phyloP scores from a whole-genome alignment of 805 yeast genomes.

The fission yeast (Schizosaccharomyces pombe) region DNA sequence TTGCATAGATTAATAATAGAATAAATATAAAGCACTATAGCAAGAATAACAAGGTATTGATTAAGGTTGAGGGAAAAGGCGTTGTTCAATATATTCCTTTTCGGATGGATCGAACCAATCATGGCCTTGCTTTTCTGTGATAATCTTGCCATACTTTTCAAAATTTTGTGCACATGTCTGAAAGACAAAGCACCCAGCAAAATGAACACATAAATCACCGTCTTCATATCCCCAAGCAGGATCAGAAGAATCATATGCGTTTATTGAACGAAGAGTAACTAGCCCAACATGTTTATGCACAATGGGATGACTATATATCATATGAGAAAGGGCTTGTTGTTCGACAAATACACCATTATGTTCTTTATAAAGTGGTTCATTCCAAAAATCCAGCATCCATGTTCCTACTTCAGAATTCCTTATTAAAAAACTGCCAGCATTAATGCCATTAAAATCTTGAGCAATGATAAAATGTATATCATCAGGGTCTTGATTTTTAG shows the following conservation, averaged over 20 bases:
- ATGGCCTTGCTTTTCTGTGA: neutral
- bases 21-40: too few relatives aligned
- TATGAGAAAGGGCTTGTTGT: conserved; percentile 57
- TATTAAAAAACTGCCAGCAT: conserved; percentile 53
- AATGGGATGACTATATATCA: conserved; percentile 13
- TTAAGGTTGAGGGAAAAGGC: too few relatives aligned
- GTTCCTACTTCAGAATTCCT: conserved; percentile 51
- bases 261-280: conserved; percentile 9
- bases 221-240: conserved; percentile 8
- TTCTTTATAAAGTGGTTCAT: conserved; percentile 70
- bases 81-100: neutral
- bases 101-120: neutral
- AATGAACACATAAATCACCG: conserved; percentile 10
- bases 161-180: neutral
- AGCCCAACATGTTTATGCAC: conserved; percentile 10
- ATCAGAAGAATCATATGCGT: conserved; percentile 8
- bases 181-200: conserved; percentile 11
- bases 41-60: too few relatives aligned
- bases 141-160: neutral
- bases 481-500: conserved; percentile 6
- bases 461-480: conserved; percentile 41
- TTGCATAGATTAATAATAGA: too few relatives aligned
- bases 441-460: conserved; percentile 76
- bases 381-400: conserved; percentile 50
- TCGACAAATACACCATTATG: conserved; percentile 70